Conservation (phyloP, 1,139 yeast genomes). For the Geotrichum europaeum region DNA sequence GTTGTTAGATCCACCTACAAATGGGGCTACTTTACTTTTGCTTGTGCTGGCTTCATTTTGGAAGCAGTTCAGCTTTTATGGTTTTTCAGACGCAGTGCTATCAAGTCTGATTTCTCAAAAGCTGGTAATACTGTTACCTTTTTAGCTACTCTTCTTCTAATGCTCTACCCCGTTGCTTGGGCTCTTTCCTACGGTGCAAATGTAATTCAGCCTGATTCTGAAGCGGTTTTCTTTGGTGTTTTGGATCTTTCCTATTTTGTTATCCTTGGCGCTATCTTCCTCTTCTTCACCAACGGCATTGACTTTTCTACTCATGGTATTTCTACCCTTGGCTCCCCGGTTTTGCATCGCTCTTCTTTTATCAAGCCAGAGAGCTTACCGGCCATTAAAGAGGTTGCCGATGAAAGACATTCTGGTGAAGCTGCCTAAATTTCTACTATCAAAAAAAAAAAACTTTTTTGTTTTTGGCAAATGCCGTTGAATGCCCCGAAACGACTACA, state of each 20-base stretch:
- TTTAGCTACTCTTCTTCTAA: slow-evolving; percentile 21
- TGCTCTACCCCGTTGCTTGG: slow-evolving; percentile 56
- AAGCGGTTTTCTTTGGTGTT: slow-evolving; percentile 59
- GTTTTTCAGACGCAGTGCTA: slow-evolving; percentile 23
- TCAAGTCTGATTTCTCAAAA: slow-evolving; percentile 8
- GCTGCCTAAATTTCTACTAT: neutral
- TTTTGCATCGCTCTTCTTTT: slow-evolving; percentile 21
- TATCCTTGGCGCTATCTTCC: slow-evolving; percentile 36
- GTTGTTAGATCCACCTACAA: slow-evolving; percentile 53
- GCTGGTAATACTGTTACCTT: slow-evolving; percentile 21
- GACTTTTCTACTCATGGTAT: slow-evolving; percentile 26
- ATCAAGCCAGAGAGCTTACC: neutral
- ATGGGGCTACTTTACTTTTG: slow-evolving; percentile 57
- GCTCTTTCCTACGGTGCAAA: slow-evolving; percentile 66
- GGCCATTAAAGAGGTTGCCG: neutral
- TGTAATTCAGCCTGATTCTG: slow-evolving; percentile 58
- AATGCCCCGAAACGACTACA: neutral
- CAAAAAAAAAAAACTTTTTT: no score
- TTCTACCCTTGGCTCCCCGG: slow-evolving; percentile 18
- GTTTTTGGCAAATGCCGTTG: neutral
- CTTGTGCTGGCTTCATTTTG: slow-evolving; percentile 29
- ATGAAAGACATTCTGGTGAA: slow-evolving; percentile 4
- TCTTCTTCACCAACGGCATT: slow-evolving; percentile 20
- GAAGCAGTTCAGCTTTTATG: slow-evolving; percentile 25
- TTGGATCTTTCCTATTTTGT: slow-evolving; percentile 43